A percentile compares a stretch with the other conserved stretches of the same genome.
phyloP scores from a whole-genome alignment of 768 basidiomycete species.

The Amanita rimosa region DNA sequence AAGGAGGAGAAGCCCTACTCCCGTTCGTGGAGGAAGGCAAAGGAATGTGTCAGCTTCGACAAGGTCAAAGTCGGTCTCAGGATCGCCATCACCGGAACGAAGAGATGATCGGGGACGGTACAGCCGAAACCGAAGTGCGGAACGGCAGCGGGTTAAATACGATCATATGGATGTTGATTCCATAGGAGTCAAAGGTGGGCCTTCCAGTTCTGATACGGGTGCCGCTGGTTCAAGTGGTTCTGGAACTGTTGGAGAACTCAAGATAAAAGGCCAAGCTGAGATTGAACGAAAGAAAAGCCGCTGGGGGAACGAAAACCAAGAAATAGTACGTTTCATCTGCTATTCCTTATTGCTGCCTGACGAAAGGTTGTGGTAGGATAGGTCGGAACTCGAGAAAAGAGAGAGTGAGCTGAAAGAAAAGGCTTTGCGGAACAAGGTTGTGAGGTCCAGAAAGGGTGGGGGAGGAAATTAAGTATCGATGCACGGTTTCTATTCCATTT shows the following conservation, averaged over 20 bases:
- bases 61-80: conserved; percentile 13
- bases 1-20: conserved; percentile 22
- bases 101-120: neutral
- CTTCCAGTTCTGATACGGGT: conserved; percentile 16
- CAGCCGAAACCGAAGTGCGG: neutral
- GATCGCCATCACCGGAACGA: conserved; percentile 13
- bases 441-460: conserved; percentile 49
- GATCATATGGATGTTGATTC: conserved; percentile 5
- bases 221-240: conserved; percentile 5
- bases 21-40: conserved; percentile 10
- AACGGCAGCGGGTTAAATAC: neutral
- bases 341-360: conserved; percentile 2
- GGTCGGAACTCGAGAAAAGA: conserved; percentile 46
- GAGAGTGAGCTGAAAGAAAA: conserved; percentile 78
- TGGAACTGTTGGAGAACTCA: conserved; percentile 38
- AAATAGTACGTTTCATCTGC: conserved; percentile 9
- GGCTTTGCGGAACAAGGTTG: conserved; percentile 75
- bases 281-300: conserved; percentile 41
- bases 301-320: conserved; percentile 31
- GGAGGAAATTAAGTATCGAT: conserved; percentile 3
- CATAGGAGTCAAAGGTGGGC: conserved; percentile 21
- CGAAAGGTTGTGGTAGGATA: conserved; percentile 13
- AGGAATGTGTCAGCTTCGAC: neutral
- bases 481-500: conserved; percentile 1
- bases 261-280: conserved; percentile 67